Percentiles rank a stretch among this genome's conserved stretches.
These are phyloP conservation scores for Globisporangium iwayamae DNA, from an alignment of 352 stramenopile genomes.

Conservation along the genomic window DNA sequence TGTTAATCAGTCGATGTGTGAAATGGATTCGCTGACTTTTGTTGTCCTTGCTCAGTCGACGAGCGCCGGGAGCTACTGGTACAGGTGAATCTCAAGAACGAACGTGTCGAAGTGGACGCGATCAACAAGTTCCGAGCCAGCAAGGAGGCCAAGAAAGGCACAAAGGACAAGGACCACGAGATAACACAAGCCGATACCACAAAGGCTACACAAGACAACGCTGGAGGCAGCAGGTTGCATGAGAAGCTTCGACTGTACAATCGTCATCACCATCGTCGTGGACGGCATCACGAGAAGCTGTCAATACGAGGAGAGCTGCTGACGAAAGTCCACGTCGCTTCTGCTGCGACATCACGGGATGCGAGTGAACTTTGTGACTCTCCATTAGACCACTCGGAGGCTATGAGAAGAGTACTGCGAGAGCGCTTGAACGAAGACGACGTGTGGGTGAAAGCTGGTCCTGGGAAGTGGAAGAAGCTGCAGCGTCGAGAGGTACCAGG, in stretches of 20 bases:
- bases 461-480: slow-evolving; percentile 24
- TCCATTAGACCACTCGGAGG: background rate
- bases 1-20: background rate
- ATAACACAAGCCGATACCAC: background rate
- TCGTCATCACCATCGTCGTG: background rate
- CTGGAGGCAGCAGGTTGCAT: background rate
- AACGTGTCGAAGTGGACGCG: slow-evolving; percentile 31
- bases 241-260: background rate
- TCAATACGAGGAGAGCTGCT: background rate
- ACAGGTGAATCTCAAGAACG: slow-evolving; percentile 26
- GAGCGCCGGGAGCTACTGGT: slow-evolving; percentile 34
- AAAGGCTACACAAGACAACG: background rate
- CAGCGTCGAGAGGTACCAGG: slow-evolving; percentile 1
- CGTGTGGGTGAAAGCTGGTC: slow-evolving; percentile 24
- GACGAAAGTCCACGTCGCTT: slow-evolving; percentile 6
- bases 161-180: background rate
- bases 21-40: background rate
- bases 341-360: background rate
- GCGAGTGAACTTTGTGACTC: background rate
- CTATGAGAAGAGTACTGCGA: background rate
- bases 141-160: slow-evolving; percentile 9
- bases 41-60: slow-evolving; percentile 21
- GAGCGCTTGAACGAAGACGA: slow-evolving; percentile 3
- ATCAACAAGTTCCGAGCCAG: slow-evolving; percentile 28
- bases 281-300: background rate